Evolutionary conservation across 768 basidiomycete species (phyloP), one percentile per base, ranked within the genome.

Genomic region (Auricularia sp.): DNA sequence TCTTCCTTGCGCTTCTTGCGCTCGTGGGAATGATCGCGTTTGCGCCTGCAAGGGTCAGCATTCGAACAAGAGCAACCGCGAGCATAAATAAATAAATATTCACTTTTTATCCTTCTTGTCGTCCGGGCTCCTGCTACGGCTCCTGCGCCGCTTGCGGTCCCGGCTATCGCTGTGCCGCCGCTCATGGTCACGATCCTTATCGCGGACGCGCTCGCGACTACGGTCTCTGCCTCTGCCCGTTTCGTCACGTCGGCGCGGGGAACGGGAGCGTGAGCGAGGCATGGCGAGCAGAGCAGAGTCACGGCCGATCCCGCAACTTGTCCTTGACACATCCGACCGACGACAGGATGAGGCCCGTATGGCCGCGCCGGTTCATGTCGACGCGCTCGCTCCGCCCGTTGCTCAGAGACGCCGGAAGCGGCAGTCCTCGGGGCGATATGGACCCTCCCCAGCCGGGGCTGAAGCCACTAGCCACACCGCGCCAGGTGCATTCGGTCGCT

Each of bases 11-110:
- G 84, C 16, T 87, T 90, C 69, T 80, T 85, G 51, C 92, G 82
- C 68, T 94, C 91, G 71, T 88, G 87, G n/a, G 90, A 91, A 71
- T 87, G 93, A 67, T 91, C 92, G 42, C 91, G 82, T 71, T 90
- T 93, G 64, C 87, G 87, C 71, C 91, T 93, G 66, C 62, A 34
- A 29, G 29, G 29, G 29, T 29, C 29, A 29, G 29, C 29, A 29
- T 29, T 29, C 29, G 62, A 64, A 70, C 66, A 12, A 39, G 39
- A 35, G 34, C 23, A 59, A 29, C 43, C 29, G 3, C 58, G 1
- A 36, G 16, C 4, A 5, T 12, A 60, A 34, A 56, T 43, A 35
- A 62, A 51, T 10, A 63, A 56, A 6, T 3, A 72, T 80, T 67
- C 67, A 84, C 83, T 81, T 83, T 72, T 81, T 83, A 63, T 77